Percentiles rank a stretch among this genome's conserved stretches.
Evolutionary conservation across 495 filamentous ascomycete species (phyloP).

Genomic region (Amorphotheca resinae): DNA sequence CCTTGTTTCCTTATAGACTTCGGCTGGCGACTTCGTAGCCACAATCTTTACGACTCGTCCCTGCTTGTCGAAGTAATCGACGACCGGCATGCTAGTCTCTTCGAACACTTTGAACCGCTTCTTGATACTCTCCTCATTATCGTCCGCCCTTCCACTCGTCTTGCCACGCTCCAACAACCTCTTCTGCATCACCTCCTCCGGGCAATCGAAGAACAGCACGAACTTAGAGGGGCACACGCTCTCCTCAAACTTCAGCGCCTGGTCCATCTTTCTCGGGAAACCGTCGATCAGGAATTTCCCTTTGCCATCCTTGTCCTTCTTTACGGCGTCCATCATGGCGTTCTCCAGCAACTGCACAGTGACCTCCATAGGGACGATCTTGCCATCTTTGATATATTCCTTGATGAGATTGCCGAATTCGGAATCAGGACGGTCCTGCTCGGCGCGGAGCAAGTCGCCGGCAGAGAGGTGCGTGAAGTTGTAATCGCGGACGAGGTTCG

Average conservation of each 20-base stretch:
- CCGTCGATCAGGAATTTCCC: constrained; percentile 80
- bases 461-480: constrained; percentile 86
- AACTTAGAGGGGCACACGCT: constrained; percentile 70
- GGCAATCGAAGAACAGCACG: constrained; percentile 84
- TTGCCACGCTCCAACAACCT: constrained; percentile 78
- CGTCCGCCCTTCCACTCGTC: constrained; percentile 81
- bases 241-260: constrained; percentile 85
- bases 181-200: constrained; percentile 74
- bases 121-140: constrained; percentile 88
- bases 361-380: constrained; percentile 96
- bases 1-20: constrained; percentile 63
- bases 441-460: constrained; percentile 84
- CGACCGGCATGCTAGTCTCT: constrained; percentile 94
- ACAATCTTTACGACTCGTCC: constrained; percentile 67
- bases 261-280: constrained; percentile 94
- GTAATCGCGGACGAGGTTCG: constrained; percentile 77
- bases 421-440: constrained; percentile 73
- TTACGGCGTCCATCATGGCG: constrained; percentile 61
- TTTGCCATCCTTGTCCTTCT: constrained; percentile 18
- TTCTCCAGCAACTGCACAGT: constrained; percentile 90
- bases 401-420: constrained; percentile 87
- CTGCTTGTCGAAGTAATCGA: constrained; percentile 67
- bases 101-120: constrained; percentile 91
- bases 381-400: constrained; percentile 79
- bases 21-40: constrained; percentile 52